These are phyloP conservation scores for Magnolia officinalis DNA, from an alignment of 164 flowering plant genomes.

Conservation along the genomic window DNA sequence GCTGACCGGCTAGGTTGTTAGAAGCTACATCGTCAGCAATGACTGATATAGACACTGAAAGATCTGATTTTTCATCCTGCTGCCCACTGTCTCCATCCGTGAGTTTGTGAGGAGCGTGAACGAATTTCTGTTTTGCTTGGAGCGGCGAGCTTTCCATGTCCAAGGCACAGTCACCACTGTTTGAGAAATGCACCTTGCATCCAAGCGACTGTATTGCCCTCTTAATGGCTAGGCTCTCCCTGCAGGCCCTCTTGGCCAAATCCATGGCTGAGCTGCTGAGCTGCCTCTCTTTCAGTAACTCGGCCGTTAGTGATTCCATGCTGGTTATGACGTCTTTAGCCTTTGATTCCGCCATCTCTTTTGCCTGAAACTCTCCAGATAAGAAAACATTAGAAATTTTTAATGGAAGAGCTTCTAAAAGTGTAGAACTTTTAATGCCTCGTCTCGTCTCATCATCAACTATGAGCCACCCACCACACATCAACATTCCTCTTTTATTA, in stretches of 20 bases:
- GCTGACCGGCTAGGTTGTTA: slow-evolving; percentile 34
- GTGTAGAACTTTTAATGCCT: too few relatives aligned
- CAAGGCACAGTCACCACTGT: slow-evolving; percentile 58
- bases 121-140: slow-evolving; percentile 27
- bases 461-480: too few relatives aligned
- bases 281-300: slow-evolving; percentile 63
- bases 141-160: slow-evolving; percentile 47
- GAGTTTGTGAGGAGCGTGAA: slow-evolving; percentile 32
- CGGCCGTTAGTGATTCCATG: slow-evolving; percentile 56
- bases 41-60: slow-evolving; percentile 56
- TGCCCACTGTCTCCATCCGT: slow-evolving; percentile 22
- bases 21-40: slow-evolving; percentile 36
- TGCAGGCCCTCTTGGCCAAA: slow-evolving; percentile 59
- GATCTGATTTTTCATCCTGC: slow-evolving; percentile 58
- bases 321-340: slow-evolving; percentile 43
- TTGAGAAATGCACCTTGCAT: slow-evolving; percentile 73
- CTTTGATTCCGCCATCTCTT: slow-evolving; percentile 73
- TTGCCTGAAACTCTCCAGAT: slow-evolving; percentile 50
- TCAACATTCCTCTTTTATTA: too few relatives aligned
- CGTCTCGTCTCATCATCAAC: too few relatives aligned
- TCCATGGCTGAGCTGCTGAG: slow-evolving; percentile 56
- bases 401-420: too few relatives aligned
- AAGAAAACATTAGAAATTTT: slow-evolving; percentile 1
- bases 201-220: slow-evolving; percentile 86
- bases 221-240: slow-evolving; percentile 73